phyloP scores from a whole-genome alignment of 768 basidiomycete species.

The Udeniomyces megalosporus region DNA sequence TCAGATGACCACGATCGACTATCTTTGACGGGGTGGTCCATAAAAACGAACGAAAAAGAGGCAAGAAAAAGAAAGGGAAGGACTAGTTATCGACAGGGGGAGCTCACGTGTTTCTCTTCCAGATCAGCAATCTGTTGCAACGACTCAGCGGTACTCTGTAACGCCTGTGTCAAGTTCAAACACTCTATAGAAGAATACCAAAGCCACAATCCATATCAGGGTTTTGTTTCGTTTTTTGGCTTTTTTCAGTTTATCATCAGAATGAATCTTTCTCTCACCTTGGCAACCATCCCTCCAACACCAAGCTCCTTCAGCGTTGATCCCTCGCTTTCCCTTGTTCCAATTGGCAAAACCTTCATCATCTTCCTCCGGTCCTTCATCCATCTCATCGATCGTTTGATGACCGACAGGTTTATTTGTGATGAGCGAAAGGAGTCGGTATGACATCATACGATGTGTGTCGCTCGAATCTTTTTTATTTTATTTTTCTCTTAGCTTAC shows the following conservation, averaged over 20 bases:
- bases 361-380: not conserved
- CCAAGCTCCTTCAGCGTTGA: not conserved
- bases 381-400: too few relatives aligned
- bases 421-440: too few relatives aligned
- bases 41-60: slow-evolving; percentile 32
- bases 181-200: slow-evolving; percentile 40
- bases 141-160: slow-evolving; percentile 58
- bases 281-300: not conserved
- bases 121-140: slow-evolving; percentile 50
- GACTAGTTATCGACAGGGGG: too few relatives aligned
- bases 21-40: too few relatives aligned
- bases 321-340: not conserved
- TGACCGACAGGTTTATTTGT: too few relatives aligned
- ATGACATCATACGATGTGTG: too few relatives aligned
- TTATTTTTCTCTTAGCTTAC: too few relatives aligned
- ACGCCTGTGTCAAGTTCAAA: slow-evolving; percentile 56
- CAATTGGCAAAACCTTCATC: not conserved
- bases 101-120: slow-evolving; percentile 11
- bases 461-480: too few relatives aligned
- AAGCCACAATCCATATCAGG: too few relatives aligned
- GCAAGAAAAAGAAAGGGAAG: too few relatives aligned
- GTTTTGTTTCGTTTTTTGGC: too few relatives aligned
- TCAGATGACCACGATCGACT: too few relatives aligned
- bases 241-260: not conserved
- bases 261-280: not conserved